Percentiles rank a stretch among this genome's conserved stretches.
Conservation (phyloP, 768 basidiomycete species). For the Termitomyces titanicus region DNA sequence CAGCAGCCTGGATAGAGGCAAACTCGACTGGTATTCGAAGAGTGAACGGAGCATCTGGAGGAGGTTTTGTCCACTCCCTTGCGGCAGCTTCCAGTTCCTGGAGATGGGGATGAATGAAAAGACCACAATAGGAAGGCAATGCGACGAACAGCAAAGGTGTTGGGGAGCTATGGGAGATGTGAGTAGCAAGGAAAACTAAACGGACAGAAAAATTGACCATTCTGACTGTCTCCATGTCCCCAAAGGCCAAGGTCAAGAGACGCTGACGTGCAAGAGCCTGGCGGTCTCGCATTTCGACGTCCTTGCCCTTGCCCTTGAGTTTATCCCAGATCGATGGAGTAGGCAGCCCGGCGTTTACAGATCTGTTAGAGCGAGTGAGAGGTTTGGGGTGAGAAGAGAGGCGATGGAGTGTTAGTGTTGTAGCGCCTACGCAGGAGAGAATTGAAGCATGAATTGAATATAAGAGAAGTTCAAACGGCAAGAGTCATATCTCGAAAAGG, state of each 20-base stretch:
- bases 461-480: constrained; percentile 21
- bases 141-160: constrained; percentile 55
- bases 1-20: constrained; percentile 80
- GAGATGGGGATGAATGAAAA: constrained; percentile 7
- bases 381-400: constrained; percentile 26
- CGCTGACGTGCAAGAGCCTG: constrained; percentile 74
- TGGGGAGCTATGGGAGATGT: constrained; percentile 52
- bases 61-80: constrained; percentile 83
- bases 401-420: constrained; percentile 21
- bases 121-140: neutral
- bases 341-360: constrained; percentile 60
- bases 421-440: constrained; percentile 70
- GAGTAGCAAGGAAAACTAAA: constrained; percentile 10
- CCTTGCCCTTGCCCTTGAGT: constrained; percentile 71
- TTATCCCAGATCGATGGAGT: constrained; percentile 57
- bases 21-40: constrained; percentile 85
- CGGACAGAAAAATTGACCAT: constrained; percentile 41
- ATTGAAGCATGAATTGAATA: constrained; percentile 52
- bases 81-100: constrained; percentile 82
- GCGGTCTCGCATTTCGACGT: constrained; percentile 54
- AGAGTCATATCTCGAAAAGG: constrained; percentile 23
- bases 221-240: constrained; percentile 83
- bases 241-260: constrained; percentile 77
- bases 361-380: constrained; percentile 38
- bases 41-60: constrained; percentile 71